Evolutionary conservation across 2,329 filamentous ascomycete genomes (phyloP), one percentile per base, ranked within the genome.

Genomic region (Verticillium tricorpus): DNA sequence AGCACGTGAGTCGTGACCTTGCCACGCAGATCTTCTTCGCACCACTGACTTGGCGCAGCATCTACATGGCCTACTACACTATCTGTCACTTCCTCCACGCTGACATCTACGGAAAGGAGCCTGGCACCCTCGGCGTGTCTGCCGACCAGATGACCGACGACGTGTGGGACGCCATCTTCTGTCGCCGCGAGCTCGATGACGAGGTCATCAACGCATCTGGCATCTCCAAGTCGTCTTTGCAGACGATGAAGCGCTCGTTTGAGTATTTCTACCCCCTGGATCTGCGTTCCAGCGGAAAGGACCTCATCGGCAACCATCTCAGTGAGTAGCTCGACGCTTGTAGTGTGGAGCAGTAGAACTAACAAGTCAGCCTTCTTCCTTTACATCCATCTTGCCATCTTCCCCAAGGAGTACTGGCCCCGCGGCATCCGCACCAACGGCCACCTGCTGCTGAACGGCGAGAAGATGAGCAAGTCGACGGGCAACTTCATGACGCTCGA

Each of bases 381-480:
- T 60, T 98, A 98, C 79, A 89, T 94, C 68, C 95, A 98, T 76
- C 77, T 95, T 66, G 95, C 95, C 12, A 84, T 99, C 54, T 98
- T 97, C 83, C 86, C 88, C 14, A 45, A 56, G 50, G 86, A 94
- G 74, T 96, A 93, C 81, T 97, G 94, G 93, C 95, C 95, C 12
- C 85, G 85, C 59, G 88, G 88, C 65, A 84, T 98, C 67, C 90
- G 95, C 67, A 89, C 91, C 65, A 99, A 99, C 72, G 95, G 95
- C 1, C 94, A 98, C 78, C 79, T 98, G 70, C 87, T 96, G 76
- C 83, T 99, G 66, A 99, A 99, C 74, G 94, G 94, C 58, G 92
- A 97, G 74, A 99, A 99, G 85, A 99, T 99, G 95, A 90, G 88
- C 61, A 99, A 99, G 82, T 94, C 90, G 60, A 97, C 93, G 0